Percentiles rank a stretch among this genome's conserved stretches.
These are phyloP conservation scores for Gentiana straminea DNA, from an alignment of 257 asterid genomes.

Conservation along the genomic window DNA sequence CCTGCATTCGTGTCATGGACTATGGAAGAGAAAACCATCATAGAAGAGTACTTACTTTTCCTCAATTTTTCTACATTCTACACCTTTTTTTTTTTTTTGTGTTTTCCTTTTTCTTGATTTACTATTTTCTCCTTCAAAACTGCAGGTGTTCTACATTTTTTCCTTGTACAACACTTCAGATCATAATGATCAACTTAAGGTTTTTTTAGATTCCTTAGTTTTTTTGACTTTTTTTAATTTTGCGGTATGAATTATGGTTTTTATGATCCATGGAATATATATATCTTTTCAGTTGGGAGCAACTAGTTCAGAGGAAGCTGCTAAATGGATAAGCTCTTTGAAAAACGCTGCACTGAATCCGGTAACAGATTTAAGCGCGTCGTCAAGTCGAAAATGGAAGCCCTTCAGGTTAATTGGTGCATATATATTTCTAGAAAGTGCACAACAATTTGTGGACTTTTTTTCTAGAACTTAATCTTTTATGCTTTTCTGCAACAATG, in stretches of 20 bases:
- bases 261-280: constrained; percentile 9
- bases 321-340: constrained; percentile 60
- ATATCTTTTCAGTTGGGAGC: constrained; percentile 56
- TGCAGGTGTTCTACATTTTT: constrained; percentile 36
- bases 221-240: constrained; percentile 1
- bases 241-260: not conserved
- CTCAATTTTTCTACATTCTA: not conserved
- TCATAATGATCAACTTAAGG: constrained; percentile 81
- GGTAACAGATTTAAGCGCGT: constrained; percentile 22
- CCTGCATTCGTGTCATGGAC: constrained; percentile 82
- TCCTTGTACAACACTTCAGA: constrained; percentile 55
- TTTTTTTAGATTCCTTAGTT: constrained; percentile 10
- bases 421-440: constrained; percentile 1
- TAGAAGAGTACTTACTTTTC: constrained; percentile 47
- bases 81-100: constrained; percentile 4
- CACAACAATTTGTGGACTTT: not conserved
- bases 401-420: constrained; percentile 49
- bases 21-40: constrained; percentile 74
- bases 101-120: not conserved
- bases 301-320: constrained; percentile 84
- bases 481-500: not conserved
- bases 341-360: constrained; percentile 54
- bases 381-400: constrained; percentile 60
- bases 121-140: constrained; percentile 6
- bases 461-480: not conserved